Evolutionary conservation across 2,329 filamentous ascomycete species (phyloP).

Genomic region (Nannizziopsis arthrosporioides): DNA sequence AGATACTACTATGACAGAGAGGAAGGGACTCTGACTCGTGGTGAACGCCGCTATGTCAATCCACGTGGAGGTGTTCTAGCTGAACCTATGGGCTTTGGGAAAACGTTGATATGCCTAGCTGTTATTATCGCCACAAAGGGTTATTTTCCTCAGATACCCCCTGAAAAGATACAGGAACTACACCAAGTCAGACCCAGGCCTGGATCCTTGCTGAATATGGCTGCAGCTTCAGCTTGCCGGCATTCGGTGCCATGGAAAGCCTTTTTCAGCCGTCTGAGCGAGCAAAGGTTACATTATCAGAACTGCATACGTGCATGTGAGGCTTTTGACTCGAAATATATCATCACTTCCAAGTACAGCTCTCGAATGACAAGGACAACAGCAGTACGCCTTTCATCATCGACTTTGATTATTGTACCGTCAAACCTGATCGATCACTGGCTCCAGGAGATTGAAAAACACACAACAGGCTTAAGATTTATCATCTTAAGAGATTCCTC

Average conservation of each 20-base stretch:
- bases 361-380: constrained; percentile 31
- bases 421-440: constrained; percentile 76
- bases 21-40: constrained; percentile 48
- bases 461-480: constrained; percentile 56
- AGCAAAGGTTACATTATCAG: constrained; percentile 41
- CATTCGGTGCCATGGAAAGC: constrained; percentile 59
- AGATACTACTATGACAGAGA: constrained; percentile 61
- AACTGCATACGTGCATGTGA: constrained; percentile 47
- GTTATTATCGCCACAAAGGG: constrained; percentile 64
- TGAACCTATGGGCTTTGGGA: constrained; percentile 52
- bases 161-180: constrained; percentile 43
- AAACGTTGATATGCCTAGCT: constrained; percentile 75
- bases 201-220: constrained; percentile 62
- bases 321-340: constrained; percentile 48
- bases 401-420: constrained; percentile 69
- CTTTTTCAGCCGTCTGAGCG: constrained; percentile 45
- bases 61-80: constrained; percentile 51
- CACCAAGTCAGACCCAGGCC: constrained; percentile 36
- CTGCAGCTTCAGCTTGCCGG: constrained; percentile 55
- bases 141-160: constrained; percentile 55
- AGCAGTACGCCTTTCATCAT: constrained; percentile 26
- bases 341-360: constrained; percentile 35
- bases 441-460: constrained; percentile 67
- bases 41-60: constrained; percentile 62
- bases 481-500: constrained; percentile 48